Percentiles rank a stretch among this genome's conserved stretches.
Conservation (phyloP, 106 monocot genomes). For the Xerophyta viscosa region DNA sequence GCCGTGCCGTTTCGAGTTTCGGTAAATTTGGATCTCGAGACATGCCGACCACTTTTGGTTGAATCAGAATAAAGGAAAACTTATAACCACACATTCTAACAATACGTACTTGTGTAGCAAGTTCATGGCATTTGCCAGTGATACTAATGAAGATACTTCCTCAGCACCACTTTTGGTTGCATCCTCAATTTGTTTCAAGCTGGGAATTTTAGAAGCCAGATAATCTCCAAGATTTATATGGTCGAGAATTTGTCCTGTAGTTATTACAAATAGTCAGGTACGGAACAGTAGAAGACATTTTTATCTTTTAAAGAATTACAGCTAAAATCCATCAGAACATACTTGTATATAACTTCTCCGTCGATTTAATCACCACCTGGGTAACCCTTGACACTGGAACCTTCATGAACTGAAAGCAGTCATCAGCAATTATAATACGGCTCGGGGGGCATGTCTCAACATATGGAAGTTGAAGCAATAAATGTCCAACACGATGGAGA, state of each 20-base stretch:
- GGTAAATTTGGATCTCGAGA: too few relatives aligned
- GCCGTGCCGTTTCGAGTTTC: too few relatives aligned
- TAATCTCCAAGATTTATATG: constrained; percentile 75
- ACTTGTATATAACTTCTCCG: constrained; percentile 88
- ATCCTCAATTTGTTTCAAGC: constrained; percentile 52
- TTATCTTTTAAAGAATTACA: too few relatives aligned
- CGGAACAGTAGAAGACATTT: too few relatives aligned
- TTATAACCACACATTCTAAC: too few relatives aligned
- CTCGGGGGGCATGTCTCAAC: constrained; percentile 52
- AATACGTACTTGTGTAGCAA: constrained; percentile 51
- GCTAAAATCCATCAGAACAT: too few relatives aligned
- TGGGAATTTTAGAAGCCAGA: constrained; percentile 57
- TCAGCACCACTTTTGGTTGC: constrained; percentile 25
- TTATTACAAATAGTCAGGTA: constrained; percentile 1
- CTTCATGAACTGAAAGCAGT: constrained; percentile 70
- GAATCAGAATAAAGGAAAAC: too few relatives aligned
- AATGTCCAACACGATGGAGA: constrained; percentile 68
- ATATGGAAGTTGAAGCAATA: constrained; percentile 72
- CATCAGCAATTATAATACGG: constrained; percentile 80
- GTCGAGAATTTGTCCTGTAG: constrained; percentile 71
- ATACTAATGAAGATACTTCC: constrained; percentile 36
- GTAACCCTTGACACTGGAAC: constrained; percentile 34
- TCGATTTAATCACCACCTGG: constrained; percentile 66
- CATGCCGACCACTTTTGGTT: too few relatives aligned
- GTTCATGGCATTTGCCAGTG: constrained; percentile 64